Base-by-base conservation (phyloP, 257 asterid species). In the Euphrasia confusa region DNA sequence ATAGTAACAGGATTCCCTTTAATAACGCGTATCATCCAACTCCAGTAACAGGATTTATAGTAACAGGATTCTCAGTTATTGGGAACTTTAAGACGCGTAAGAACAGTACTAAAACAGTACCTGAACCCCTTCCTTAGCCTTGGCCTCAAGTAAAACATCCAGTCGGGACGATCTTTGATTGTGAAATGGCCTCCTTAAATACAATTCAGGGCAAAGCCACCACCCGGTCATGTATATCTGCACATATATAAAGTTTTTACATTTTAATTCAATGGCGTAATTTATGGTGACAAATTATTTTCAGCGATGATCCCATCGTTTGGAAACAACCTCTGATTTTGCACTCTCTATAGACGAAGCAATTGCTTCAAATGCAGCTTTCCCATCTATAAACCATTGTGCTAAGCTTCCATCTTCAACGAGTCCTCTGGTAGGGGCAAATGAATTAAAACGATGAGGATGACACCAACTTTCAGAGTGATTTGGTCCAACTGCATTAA, bases 201-300 rank as follows among this genome's bases (percentile, higher is more conserved):
- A 90, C 71, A 90, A 73, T 68, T 90, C 98, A 7, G 98, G 98
- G 83, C 98, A 88, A 79, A 90, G 84, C 98, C 98, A 90, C 98
- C 98, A 90, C 58, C 98, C 98, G 17, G 98, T 90, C 67, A 90
- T 85, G 80, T 79, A 90, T 76, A 90, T 84, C 98, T 90, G 87
- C 42, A 42, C 13, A 42, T 42, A 66, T 15, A 67, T 61, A 70
- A 52, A 64, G 62, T 71, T 75, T 61, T 73, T 70, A 65, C 40
- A 30, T 30, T 2, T 30, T 30, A 30, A 58, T 64, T 44, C 13
- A 48, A 37, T 26, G 54, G 52, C 62, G 24, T 2, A 30, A 61
- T 42, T 54, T 68, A 53, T 42, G 59, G 58, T 30, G 17, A 58
- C 54, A 72, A 64, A 55, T 48, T 68, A 62, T 58, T 47, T 64